These are phyloP conservation scores for Sphaerosporella brunnea DNA, from an alignment of 495 filamentous ascomycete species.

Conservation along the genomic window DNA sequence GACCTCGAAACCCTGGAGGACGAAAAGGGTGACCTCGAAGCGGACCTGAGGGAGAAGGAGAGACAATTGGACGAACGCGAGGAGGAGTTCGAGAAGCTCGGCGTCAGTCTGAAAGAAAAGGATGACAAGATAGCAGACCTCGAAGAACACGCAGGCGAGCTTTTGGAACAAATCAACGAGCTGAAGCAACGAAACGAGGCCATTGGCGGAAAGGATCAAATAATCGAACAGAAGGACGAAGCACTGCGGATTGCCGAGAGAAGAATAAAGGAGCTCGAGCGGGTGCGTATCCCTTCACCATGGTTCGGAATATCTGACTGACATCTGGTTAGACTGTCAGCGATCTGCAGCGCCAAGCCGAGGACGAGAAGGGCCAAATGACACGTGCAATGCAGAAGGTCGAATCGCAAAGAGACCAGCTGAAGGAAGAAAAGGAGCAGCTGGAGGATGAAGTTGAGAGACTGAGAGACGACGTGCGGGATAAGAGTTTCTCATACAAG, in stretches of 20 bases:
- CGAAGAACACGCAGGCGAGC: conserved; percentile 13
- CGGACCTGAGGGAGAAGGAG: conserved; percentile 46
- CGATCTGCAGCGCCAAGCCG: conserved; percentile 4
- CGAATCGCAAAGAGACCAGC: conserved; percentile 17
- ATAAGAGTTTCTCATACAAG: conserved; percentile 61
- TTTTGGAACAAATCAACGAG: conserved; percentile 11
- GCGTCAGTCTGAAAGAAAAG: conserved; percentile 35
- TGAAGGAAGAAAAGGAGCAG: conserved; percentile 29
- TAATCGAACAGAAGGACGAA: conserved; percentile 4
- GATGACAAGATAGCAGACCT: conserved; percentile 17
- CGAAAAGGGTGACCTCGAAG: conserved; percentile 41
- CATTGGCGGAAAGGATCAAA: conserved; percentile 9
- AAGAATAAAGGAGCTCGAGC: conserved; percentile 20
- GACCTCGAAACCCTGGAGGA: conserved; percentile 39
- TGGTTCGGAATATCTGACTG: background rate
- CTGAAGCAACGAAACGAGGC: conserved; percentile 25
- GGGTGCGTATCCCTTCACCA: conserved; percentile 8
- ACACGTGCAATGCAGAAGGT: conserved; percentile 18
- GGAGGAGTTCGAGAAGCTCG: conserved; percentile 38
- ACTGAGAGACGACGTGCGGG: conserved; percentile 57
- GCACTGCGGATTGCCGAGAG: conserved; percentile 15
- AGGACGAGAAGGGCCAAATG: conserved; percentile 3
- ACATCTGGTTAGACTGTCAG: background rate
- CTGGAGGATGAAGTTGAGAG: conserved; percentile 28
- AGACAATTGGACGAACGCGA: conserved; percentile 43